Base-by-base conservation (phyloP, 2,329 filamentous ascomycete species). In the Aspergillus quadricinctus region DNA sequence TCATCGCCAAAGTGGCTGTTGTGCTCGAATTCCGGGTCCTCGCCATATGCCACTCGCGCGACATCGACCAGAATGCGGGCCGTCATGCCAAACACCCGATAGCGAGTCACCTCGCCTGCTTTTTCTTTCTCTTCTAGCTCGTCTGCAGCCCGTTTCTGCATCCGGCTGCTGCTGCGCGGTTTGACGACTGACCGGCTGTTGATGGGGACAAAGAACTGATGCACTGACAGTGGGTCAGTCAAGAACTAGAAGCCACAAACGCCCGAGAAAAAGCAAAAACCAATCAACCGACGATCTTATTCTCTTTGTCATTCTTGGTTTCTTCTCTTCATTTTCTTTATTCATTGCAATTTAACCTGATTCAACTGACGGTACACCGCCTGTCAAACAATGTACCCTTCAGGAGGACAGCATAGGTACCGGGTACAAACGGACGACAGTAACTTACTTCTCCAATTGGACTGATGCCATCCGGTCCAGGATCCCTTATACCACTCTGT, bases 51-150 rank as follows among this genome's bases (percentile, higher is more conserved):
- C 19, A 96, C 81, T 60, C 90, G 81, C 35, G 93, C 92, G 4
- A 89, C 88, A 75, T 97, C 93, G 4, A 97, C 90, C 54, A 97
- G 72, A 54, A 97, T 93, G 52, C 91, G 80, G 2, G 91, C 93
- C 53, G 93, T 97, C 90, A 97, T 93, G 17, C 93, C 93, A 83
- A 92, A 97, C 4, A 97, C 92, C 64, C 89, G 86, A 75, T 94
- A 96, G 40, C 88, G 80, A 45, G 76, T 76, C 48, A 81, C 62
- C 9, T 72, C 67, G 2, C 78, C 78, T 3, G 74, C 69, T 10
- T 74, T 71, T 57, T 81, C 76, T 59, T 77, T 78, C 60, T 81
- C 77, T 56, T 83, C 77, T 17, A 81, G 64, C 28, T 69, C 56
- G 31, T 65, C 67, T 35, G 71, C 69, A 8, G 70, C 69, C 27